A percentile compares a stretch with the other conserved stretches of the same genome.
These are phyloP conservation scores for Neurospora sp. DNA, from an alignment of 2,329 filamentous ascomycete genomes.

Conservation along the genomic window DNA sequence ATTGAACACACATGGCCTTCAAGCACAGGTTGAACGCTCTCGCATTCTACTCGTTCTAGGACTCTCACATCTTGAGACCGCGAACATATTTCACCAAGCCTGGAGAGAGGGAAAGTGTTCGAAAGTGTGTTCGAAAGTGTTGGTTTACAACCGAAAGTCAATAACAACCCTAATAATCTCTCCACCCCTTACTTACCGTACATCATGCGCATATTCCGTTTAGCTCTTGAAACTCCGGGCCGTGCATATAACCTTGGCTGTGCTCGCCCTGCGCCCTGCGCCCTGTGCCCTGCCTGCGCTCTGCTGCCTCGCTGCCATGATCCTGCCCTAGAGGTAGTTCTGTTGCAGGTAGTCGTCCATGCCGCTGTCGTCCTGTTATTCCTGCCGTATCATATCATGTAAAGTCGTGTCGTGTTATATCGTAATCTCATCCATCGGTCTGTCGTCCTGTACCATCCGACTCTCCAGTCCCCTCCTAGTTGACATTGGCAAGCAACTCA, in stretches of 20 bases:
- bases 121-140: background rate
- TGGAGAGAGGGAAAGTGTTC: background rate
- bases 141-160: background rate
- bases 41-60: background rate
- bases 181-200: background rate
- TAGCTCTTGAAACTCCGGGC: background rate
- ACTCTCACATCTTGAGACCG: background rate
- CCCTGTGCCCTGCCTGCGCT: background rate
- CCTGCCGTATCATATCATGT: background rate
- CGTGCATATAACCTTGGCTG: background rate
- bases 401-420: background rate
- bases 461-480: slow-evolving; percentile 22
- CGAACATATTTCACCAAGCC: background rate
- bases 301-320: background rate
- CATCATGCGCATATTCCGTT: background rate
- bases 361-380: background rate
- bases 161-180: background rate
- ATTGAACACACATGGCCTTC: background rate
- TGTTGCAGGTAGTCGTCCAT: background rate
- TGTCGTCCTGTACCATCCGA: background rate
- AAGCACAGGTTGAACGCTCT: background rate
- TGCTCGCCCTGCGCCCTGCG: background rate
- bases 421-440: background rate
- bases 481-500: slow-evolving; percentile 75
- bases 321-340: background rate